Base-by-base conservation (phyloP, 768 basidiomycete genomes). In the Lactarius evosmus region DNA sequence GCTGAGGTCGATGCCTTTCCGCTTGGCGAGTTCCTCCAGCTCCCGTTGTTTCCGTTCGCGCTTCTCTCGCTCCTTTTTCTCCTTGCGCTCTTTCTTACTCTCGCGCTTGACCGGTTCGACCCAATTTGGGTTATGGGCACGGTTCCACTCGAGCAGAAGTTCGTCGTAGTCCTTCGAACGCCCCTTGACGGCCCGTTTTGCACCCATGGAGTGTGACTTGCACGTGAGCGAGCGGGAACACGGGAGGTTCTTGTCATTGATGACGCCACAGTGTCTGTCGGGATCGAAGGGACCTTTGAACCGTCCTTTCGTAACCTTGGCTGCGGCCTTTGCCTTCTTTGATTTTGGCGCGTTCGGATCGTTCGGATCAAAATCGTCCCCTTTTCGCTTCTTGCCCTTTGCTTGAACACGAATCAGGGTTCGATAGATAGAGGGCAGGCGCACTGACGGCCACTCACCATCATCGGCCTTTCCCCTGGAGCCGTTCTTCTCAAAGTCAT, bases 171-270 rank as follows among this genome's bases (percentile, higher is more conserved):
- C 74, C 58, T 88, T 83, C 0, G 91, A 90, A 4, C 96, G 91
- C 36, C 93, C 93, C 66, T 84, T 82, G 1, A 99, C 95, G 9
- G 90, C 85, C 19, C 96, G 89, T 75, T 99, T 99, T 12, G 93
- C 91, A 16, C 93, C 93, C 88, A 99, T 96, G 2, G 93, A 89
- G 73, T 99, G 96, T 6, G 96, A 93, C 76, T 99, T 99, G 79
- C 96, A 99, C 0, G 96, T 98, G 40, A 99, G 82, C 7, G 94
- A 94, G 30, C 96, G 91, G 14, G 94, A 93, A 72, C 96, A 99
- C 0, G 93, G 94, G 7, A 93, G 78, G 50, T 83, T 83, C 75
- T 97, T 97, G 77, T 96, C 95, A 76, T 96, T 98, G 74, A 97
- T 96, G 40, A 98, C 96, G 56, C 96, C 95, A 70, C 96, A 98